phyloP scores from a whole-genome alignment of 139 green algal species.

The Chlorella sp. region DNA sequence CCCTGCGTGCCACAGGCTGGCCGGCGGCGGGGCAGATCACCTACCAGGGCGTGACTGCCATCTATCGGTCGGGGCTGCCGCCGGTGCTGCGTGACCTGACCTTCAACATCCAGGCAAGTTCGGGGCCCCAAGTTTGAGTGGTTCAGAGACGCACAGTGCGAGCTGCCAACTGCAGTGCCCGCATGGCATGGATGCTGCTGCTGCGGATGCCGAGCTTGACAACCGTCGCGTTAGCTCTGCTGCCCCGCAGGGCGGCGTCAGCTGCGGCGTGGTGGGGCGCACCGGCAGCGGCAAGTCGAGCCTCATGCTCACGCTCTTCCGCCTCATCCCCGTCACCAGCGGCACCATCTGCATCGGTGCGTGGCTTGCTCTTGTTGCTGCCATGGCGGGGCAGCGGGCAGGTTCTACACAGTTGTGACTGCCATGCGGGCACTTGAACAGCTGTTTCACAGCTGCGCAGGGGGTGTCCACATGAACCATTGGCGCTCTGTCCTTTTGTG shows the following conservation, averaged over 20 bases:
- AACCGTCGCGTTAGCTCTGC: not conserved
- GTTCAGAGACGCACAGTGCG: too few relatives aligned
- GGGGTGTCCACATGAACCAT: too few relatives aligned
- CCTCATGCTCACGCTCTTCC: conserved; percentile 86
- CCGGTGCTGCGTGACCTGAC: conserved; percentile 72
- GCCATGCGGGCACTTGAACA: too few relatives aligned
- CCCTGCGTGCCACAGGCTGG: too few relatives aligned
- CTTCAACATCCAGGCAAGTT: conserved; percentile 59
- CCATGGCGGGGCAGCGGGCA: not conserved
- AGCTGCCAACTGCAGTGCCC: not conserved
- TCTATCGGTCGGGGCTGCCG: conserved; percentile 77
- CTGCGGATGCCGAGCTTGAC: not conserved
- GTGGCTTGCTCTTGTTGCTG: too few relatives aligned
- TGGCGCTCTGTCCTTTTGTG: too few relatives aligned
- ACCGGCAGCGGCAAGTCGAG: conserved; percentile 83
- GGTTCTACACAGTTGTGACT: too few relatives aligned
- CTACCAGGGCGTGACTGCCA: conserved; percentile 59
- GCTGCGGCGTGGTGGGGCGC: conserved; percentile 76
- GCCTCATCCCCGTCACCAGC: conserved; percentile 74
- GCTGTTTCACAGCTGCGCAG: too few relatives aligned
- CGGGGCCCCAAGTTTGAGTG: too few relatives aligned
- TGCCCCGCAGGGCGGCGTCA: conserved; percentile 44
- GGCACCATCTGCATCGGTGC: conserved; percentile 69
- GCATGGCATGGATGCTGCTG: not conserved
- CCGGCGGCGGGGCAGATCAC: conserved; percentile 61